Percentiles rank a stretch among this genome's conserved stretches.
These are phyloP conservation scores for Marchantia paleacea DNA, from an alignment of 225 moss, liverwort and hornwort genomes.

Conservation along the genomic window DNA sequence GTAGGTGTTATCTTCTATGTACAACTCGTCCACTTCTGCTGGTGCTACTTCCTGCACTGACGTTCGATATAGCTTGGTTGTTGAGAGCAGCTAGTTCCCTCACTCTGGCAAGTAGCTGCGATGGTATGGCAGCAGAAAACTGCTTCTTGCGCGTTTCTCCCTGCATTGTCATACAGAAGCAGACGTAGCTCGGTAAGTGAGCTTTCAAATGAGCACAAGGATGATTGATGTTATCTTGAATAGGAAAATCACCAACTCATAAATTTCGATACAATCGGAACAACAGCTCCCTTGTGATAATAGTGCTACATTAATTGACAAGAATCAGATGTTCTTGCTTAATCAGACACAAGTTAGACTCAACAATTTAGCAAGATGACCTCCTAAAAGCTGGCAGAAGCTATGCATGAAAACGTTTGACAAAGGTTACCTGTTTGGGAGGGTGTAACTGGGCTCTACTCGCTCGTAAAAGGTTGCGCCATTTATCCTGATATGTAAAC, in stretches of 20 bases:
- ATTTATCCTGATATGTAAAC: conserved; percentile 68
- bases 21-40: conserved; percentile 93
- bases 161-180: conserved; percentile 30
- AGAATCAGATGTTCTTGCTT: too few relatives aligned
- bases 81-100: conserved; percentile 91
- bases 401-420: too few relatives aligned
- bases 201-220: too few relatives aligned
- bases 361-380: too few relatives aligned
- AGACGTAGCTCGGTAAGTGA: background rate
- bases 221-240: too few relatives aligned
- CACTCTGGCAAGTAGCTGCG: conserved; percentile 76
- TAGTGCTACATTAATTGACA: too few relatives aligned
- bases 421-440: conserved; percentile 66
- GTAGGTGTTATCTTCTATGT: conserved; percentile 60
- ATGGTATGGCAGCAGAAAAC: conserved; percentile 95
- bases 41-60: conserved; percentile 62
- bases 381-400: too few relatives aligned
- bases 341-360: too few relatives aligned
- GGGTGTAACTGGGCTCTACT: conserved; percentile 94
- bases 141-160: conserved; percentile 94
- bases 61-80: conserved; percentile 62
- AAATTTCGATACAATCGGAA: too few relatives aligned
- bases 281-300: too few relatives aligned
- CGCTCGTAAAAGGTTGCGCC: conserved; percentile 89
- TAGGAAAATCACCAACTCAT: too few relatives aligned